Base-by-base conservation (phyloP, 352 stramenopile genomes). In the Globisporangium middletonii region DNA sequence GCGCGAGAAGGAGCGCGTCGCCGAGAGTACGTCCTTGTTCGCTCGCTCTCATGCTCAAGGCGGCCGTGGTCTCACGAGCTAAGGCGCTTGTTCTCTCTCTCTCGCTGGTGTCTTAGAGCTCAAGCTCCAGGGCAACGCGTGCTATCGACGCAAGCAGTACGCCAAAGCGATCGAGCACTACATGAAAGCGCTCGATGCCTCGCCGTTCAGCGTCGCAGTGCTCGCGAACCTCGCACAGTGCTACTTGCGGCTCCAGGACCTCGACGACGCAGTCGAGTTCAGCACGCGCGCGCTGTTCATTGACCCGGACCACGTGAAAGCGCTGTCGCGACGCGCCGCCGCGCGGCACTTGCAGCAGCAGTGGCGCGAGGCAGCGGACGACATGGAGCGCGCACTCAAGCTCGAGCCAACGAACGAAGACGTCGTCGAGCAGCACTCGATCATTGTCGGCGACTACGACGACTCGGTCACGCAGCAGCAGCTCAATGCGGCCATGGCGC, bases 181-280 rank as follows among this genome's bases (percentile, higher is more conserved):
- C 68, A 87, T 85, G 75, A 62, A 88, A n/a, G 81, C 80, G 26
- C 63, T 93, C 11, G 57, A 71, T 9, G 59, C 73, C n/a, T 67
- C 69, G 1, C 77, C 80, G 3, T 89, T 87, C 53, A 80, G 75
- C 38, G 69, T 79, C 18, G 68, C 75, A 0, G 69, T 89, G 33
- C 67, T 93, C 16, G 76, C 81, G 4, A 93, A 93, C 48, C 71
- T 90, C n/a, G 73, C 83, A 12, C 81, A 90, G 58, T 69, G 66
- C 49, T 83, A 78, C 41, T 48, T 93, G 43, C 68, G 81, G 1
- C 58, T 81, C 0, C 69, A 82, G 12, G 27, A 57, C 9, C 46
- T 79, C 9, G 77, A 89, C 16, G 77, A 90, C 41, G 81, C 72
- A 18, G 44, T 88, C 45, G 83, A 93, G 59, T 91, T 91, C 58